Evolutionary conservation across 345 rosid genomes (phyloP), one percentile per base, ranked within the genome.

Genomic region (Clarkia xantiana): DNA sequence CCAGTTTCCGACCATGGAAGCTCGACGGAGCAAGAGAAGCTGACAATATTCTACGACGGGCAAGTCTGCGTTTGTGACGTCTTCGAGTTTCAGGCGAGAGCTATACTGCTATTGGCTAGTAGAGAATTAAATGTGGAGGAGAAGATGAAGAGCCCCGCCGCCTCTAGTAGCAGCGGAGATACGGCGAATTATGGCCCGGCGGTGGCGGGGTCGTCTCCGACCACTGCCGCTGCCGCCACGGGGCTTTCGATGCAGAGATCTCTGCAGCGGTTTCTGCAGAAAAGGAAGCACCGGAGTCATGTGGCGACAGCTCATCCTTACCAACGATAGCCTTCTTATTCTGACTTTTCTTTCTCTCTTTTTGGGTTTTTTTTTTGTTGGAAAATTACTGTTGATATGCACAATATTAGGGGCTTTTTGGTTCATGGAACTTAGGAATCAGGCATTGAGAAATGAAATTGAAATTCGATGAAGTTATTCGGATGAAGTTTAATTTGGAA

Each of bases 31-130:
- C 64, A 47, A 23, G 69, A 67, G 50, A 65, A 65, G 62, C 43
- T 74, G 15, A 76, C 80, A 0, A 74, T 76, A 43, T 69, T 76
- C 67, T 80, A 71, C 64, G 61, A 56, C 9, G 82, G 82, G 23
- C 63, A 18, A 18, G 62, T 76, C 15, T 66, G 69, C 20, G 78
- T 71, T 18, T 69, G 53, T 20, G 68, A 76, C 53, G 86, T 62
- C 40, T 70, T 73, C 7, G 76, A 76, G 23, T 18, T 65, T 9
- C 79, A 78, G 66, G 76, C 70, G 17, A 67, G 64, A 51, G 53
- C 61, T 2, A 67, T 71, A 18, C 44, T 71, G 7, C 9, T 57
- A 53, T 53, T 64, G 7, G 76, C 76, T 1, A 49, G 50, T 9
- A 42, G 22, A 52, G 70, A 58, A 47, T 45, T 5, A 60, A 59